Conservation (phyloP, 2,329 filamentous ascomycete species). For the Dactylonectria macrodidyma region DNA sequence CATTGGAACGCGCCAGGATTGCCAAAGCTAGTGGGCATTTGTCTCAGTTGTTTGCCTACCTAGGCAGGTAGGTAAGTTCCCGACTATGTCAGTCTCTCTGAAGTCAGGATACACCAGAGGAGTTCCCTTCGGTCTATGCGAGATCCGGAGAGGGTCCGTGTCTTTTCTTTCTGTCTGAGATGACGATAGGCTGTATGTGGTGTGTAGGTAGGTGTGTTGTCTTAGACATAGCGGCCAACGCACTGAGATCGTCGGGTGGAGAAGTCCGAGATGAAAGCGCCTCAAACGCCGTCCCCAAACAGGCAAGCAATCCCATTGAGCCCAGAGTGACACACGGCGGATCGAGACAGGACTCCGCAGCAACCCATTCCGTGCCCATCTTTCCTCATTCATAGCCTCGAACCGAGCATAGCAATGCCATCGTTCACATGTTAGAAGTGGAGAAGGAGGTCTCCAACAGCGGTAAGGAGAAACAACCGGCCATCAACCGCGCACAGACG, state of each 20-base stretch:
- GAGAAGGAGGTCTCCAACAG: not conserved
- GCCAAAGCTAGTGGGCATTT: not conserved
- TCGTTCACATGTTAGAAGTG: not conserved
- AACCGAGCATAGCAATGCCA: not conserved
- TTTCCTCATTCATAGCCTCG: not conserved
- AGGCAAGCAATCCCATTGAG: not conserved
- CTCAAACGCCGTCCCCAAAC: not conserved
- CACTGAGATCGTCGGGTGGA: not conserved
- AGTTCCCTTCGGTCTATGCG: not conserved
- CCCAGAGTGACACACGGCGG: not conserved
- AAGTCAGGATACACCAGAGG: not conserved
- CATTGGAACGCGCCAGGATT: slow-evolving; percentile 2
- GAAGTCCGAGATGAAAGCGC: not conserved
- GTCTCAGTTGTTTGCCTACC: not conserved
- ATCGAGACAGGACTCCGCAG: not conserved
- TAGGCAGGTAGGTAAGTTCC: not conserved
- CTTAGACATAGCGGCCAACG: not conserved
- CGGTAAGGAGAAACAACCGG: not conserved
- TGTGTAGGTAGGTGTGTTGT: not conserved
- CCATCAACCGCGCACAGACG: slow-evolving; percentile 30
- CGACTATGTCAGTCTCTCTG: not conserved
- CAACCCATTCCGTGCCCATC: not conserved
- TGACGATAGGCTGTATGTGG: not conserved
- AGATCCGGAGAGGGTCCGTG: slow-evolving; percentile 16
- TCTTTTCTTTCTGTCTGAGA: slow-evolving; percentile 18